Percentiles rank a stretch among this genome's conserved stretches.
Conservation (phyloP, 169 alveolate genomes). For the Cystoisospora suis region DNA sequence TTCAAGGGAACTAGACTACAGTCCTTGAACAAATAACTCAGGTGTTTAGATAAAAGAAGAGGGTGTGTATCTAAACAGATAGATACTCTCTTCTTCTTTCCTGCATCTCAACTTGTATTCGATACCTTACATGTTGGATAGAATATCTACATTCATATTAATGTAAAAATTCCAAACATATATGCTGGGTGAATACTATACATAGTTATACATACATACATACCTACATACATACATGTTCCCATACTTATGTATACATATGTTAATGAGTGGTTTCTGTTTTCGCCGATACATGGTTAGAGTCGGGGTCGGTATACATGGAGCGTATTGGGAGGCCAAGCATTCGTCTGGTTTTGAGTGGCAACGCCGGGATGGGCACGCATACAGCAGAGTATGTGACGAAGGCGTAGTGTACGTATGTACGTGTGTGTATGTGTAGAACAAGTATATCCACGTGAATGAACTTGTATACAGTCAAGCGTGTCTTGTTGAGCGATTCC, state of each 20-base stretch:
- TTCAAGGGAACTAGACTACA: no score
- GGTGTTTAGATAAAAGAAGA: no score
- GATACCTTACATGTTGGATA: background rate
- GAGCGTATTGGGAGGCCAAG: background rate
- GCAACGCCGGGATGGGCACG: background rate
- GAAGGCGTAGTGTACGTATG: background rate
- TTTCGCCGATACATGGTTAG: no score
- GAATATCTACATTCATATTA: background rate
- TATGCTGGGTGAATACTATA: background rate
- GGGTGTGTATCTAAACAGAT: background rate
- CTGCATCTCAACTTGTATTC: background rate
- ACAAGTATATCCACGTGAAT: background rate
- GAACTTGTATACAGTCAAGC: background rate
- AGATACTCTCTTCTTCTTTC: background rate
- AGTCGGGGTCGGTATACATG: no score
- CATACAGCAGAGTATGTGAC: background rate
- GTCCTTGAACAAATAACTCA: no score
- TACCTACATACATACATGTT: background rate
- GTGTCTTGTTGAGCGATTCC: no score
- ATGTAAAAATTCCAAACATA: background rate
- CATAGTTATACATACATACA: background rate
- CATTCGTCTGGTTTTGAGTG: background rate
- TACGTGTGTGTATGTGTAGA: background rate
- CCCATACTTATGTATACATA: no score
- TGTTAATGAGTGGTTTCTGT: no score